These are phyloP conservation scores for Rutstroemia sydowiana DNA, from an alignment of 2,329 filamentous ascomycete genomes.

Conservation along the genomic window DNA sequence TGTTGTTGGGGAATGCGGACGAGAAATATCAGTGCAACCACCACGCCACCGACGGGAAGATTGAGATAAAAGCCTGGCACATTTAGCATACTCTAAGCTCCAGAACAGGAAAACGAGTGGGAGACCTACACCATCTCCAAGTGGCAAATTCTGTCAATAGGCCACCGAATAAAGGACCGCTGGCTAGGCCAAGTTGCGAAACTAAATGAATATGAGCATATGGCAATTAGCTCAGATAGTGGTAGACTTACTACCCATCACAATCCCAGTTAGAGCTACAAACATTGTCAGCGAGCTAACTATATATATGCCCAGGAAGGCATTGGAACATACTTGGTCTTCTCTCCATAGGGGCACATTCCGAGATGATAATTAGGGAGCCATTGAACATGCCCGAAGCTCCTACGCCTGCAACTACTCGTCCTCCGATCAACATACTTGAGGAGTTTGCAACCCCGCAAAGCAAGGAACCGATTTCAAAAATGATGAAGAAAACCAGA, in stretches of 20 bases:
- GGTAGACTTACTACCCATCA: background rate
- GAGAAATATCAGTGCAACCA: slow-evolving; percentile 29
- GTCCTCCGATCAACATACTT: slow-evolving; percentile 45
- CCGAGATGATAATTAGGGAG: slow-evolving; percentile 37
- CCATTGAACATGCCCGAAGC: slow-evolving; percentile 45
- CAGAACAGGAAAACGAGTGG: background rate
- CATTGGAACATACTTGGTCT: background rate
- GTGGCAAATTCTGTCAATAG: slow-evolving; percentile 13
- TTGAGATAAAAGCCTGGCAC: slow-evolving; percentile 28
- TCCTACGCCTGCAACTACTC: slow-evolving; percentile 46
- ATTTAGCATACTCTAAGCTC: background rate
- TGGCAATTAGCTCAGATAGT: background rate
- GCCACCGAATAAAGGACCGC: slow-evolving; percentile 11
- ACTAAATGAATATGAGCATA: background rate
- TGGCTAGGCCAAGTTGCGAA: background rate
- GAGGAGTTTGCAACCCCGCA: slow-evolving; percentile 43
- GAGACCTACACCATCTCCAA: slow-evolving; percentile 7
- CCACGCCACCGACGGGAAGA: slow-evolving; percentile 32
- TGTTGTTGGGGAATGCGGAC: slow-evolving; percentile 20
- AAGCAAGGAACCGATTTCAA: slow-evolving; percentile 48
- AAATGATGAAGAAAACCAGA: slow-evolving; percentile 35
- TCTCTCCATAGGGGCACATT: background rate
- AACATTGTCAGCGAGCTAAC: no score
- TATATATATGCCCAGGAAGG: no score
- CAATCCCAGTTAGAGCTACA: background rate